Conservation (phyloP, 2,329 filamentous ascomycete genomes). For the Aspergillus sp. region DNA sequence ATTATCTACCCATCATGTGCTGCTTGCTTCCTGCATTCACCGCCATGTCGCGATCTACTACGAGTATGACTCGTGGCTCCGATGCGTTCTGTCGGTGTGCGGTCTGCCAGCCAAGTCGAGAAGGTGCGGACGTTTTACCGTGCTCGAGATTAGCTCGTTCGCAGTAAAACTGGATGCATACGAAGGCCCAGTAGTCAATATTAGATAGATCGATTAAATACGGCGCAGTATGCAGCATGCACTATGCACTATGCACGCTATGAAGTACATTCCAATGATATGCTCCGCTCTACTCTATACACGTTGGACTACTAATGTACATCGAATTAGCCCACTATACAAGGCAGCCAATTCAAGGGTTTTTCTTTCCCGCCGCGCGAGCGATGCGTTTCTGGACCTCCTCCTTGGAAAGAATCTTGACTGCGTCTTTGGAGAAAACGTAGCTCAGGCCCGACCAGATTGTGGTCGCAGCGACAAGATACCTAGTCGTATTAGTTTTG, state of each 20-base stretch:
- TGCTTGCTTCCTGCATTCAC: too few relatives aligned
- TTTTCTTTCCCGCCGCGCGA: conserved; percentile 28
- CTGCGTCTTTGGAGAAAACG: conserved; percentile 83
- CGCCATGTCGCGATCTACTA: too few relatives aligned
- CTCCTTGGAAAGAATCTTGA: conserved; percentile 70
- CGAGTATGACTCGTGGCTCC: too few relatives aligned
- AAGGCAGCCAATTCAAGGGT: not conserved
- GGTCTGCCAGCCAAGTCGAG: too few relatives aligned
- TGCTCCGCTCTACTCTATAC: too few relatives aligned
- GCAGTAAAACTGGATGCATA: not conserved
- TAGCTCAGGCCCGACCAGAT: conserved; percentile 94
- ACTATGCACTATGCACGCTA: not conserved
- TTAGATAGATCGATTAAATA: not conserved
- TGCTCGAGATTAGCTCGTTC: too few relatives aligned
- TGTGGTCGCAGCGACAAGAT: conserved; percentile 83
- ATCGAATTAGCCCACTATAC: not conserved
- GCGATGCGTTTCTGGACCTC: conserved; percentile 39
- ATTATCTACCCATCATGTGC: too few relatives aligned
- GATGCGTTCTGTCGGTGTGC: too few relatives aligned
- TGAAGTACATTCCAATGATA: too few relatives aligned
- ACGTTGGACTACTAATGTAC: too few relatives aligned
- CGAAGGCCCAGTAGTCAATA: not conserved
- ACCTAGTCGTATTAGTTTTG: conserved; percentile 53
- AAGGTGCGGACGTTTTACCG: too few relatives aligned
- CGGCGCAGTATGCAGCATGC: not conserved